Evolutionary conservation across 768 basidiomycete species (phyloP).

Genomic region (Lepiota venenata): DNA sequence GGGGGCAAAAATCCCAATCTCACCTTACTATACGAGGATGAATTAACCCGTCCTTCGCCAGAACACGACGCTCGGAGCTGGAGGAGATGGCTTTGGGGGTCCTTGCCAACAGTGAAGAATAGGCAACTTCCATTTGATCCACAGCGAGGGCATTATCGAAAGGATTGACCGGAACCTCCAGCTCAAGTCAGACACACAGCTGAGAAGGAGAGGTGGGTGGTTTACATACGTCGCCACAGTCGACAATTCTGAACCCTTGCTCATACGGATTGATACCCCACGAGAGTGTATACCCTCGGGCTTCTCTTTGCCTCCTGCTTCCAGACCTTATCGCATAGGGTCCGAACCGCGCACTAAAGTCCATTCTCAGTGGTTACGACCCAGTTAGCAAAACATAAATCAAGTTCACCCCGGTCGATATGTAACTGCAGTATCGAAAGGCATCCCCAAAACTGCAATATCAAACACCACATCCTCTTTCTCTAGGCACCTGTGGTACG

Average conservation of each 20-base stretch:
- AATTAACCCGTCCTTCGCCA: constrained; percentile 55
- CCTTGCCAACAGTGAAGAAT: constrained; percentile 69
- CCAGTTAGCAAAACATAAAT: too few species aligned
- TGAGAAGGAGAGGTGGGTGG: background rate
- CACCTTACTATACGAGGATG: constrained; percentile 76
- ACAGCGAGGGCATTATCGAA: constrained; percentile 83
- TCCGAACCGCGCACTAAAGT: constrained; percentile 76
- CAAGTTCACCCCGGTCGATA: constrained; percentile 49
- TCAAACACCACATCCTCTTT: constrained; percentile 54
- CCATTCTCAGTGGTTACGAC: background rate
- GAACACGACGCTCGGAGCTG: constrained; percentile 29
- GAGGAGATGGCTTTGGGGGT: constrained; percentile 36
- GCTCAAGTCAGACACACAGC: background rate
- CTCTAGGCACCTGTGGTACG: constrained; percentile 70
- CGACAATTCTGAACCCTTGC: constrained; percentile 56
- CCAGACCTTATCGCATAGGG: constrained; percentile 83
- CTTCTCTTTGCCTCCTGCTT: constrained; percentile 59
- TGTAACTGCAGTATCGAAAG: constrained; percentile 71
- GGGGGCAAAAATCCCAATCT: constrained; percentile 7
- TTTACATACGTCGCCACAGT: constrained; percentile 75
- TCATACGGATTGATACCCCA: constrained; percentile 70
- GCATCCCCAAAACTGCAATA: constrained; percentile 78
- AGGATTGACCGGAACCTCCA: constrained; percentile 69
- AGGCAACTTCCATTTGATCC: constrained; percentile 86
- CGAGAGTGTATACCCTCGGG: constrained; percentile 62